Conservation (phyloP, 2,329 filamentous ascomycete genomes). For the Atkinsonella texensis region DNA sequence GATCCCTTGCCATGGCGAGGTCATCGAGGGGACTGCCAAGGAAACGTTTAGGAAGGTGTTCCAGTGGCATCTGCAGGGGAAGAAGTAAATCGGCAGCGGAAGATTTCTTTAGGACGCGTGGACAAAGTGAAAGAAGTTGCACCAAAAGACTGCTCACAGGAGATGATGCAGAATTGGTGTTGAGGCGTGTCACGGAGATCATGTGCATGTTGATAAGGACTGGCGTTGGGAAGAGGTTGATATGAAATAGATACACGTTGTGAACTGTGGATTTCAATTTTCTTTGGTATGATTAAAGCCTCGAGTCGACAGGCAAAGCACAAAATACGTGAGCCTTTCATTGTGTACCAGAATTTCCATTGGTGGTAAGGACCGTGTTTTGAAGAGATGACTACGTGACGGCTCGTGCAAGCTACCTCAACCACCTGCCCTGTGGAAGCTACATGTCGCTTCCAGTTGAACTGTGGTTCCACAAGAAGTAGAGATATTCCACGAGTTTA, state of each 20-base stretch:
- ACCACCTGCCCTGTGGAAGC: no score
- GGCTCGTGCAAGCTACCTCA: no score
- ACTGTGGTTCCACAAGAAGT: background rate
- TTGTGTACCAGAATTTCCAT: no score
- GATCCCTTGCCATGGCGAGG: slow-evolving; percentile 89
- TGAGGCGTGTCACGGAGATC: background rate
- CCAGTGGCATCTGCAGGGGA: slow-evolving; percentile 60
- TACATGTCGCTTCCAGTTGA: background rate
- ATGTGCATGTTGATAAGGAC: background rate
- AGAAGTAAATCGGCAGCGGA: slow-evolving; percentile 10
- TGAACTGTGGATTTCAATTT: background rate
- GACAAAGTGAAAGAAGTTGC: no score
- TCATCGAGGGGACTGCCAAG: slow-evolving; percentile 64
- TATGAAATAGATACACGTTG: background rate
- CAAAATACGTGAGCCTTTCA: no score
- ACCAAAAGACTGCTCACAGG: no score
- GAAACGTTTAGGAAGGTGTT: slow-evolving; percentile 66
- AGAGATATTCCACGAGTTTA: background rate
- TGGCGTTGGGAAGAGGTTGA: background rate
- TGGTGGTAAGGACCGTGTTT: no score
- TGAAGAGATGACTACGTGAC: no score
- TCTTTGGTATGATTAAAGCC: no score
- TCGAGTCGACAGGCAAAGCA: no score
- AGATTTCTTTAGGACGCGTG: background rate
- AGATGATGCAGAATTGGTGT: background rate